Percentiles rank a stretch among this genome's conserved stretches.
phyloP scores from a whole-genome alignment of 2,329 filamentous ascomycete genomes.

The Diplodia sapinea region DNA sequence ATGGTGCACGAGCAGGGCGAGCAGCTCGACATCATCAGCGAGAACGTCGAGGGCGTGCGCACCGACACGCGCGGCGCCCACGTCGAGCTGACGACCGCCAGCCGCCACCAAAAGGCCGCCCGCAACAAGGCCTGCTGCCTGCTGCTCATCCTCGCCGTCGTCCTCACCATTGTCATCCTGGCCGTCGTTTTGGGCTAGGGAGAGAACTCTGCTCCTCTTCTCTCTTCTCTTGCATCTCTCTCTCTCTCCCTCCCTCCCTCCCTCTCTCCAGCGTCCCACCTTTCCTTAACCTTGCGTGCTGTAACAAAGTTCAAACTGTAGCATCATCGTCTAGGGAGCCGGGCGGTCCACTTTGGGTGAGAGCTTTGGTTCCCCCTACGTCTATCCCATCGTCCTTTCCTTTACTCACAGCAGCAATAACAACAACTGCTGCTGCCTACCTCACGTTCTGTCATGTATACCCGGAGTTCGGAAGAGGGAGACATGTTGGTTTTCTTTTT shows the following conservation, averaged over 20 bases:
- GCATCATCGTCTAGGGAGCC: background rate
- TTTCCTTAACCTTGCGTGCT: background rate
- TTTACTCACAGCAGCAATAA: background rate
- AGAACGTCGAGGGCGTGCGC: conserved; percentile 83
- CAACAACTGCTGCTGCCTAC: background rate
- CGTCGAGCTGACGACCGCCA: conserved; percentile 81
- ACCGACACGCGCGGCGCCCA: conserved; percentile 86
- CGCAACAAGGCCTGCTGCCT: conserved; percentile 94
- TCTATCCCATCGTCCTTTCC: background rate
- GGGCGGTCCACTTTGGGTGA: background rate
- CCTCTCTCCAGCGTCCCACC: background rate
- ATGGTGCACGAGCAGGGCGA: conserved; percentile 95
- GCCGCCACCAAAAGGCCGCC: conserved; percentile 92
- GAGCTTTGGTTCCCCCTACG: background rate
- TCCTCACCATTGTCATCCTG: conserved; percentile 86
- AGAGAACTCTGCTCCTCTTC: background rate
- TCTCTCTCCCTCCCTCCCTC: background rate
- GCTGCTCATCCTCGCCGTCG: conserved; percentile 84
- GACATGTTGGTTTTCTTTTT: background rate
- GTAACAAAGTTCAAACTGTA: background rate
- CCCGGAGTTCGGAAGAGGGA: conserved; percentile 12
- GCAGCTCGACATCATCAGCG: conserved; percentile 82
- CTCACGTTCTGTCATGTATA: conserved; percentile 15
- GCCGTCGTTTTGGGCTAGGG: conserved; percentile 77
- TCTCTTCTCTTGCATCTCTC: background rate